These are phyloP conservation scores for Penicillium griseofulvum DNA, from an alignment of 2,329 filamentous ascomycete species.

Conservation along the genomic window DNA sequence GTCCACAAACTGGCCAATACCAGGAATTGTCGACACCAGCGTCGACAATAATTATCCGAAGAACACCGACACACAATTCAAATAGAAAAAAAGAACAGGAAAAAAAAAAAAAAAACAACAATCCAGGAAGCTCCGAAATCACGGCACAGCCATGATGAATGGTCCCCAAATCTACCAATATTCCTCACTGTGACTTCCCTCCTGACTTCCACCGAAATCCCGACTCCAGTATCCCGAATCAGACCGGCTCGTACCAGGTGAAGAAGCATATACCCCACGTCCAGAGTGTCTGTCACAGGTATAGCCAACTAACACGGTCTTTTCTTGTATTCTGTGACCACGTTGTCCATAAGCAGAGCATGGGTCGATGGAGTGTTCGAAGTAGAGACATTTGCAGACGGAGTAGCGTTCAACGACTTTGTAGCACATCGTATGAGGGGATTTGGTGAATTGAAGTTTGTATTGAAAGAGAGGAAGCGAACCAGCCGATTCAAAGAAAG, in stretches of 20 bases:
- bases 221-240: conserved; percentile 26
- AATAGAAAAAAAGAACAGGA: background rate
- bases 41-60: background rate
- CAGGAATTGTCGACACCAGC: background rate
- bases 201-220: conserved; percentile 17
- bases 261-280: conserved; percentile 3
- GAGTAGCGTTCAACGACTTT: conserved; percentile 83
- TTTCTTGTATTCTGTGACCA: conserved; percentile 69
- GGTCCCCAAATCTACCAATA: background rate
- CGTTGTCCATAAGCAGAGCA: conserved; percentile 72
- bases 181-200: background rate
- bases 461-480: background rate
- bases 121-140: background rate
- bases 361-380: conserved; percentile 80
- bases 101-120: background rate
- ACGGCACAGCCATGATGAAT: background rate
- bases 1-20: background rate
- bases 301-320: conserved; percentile 79
- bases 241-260: conserved; percentile 13
- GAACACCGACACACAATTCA: background rate
- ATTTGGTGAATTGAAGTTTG: background rate
- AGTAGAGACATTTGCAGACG: conserved; percentile 83
- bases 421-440: conserved; percentile 70
- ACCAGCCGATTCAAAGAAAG: background rate
- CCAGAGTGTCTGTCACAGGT: conserved; percentile 61